These are phyloP conservation scores for Russula compacta DNA, from an alignment of 768 basidiomycete genomes.

Conservation along the genomic window DNA sequence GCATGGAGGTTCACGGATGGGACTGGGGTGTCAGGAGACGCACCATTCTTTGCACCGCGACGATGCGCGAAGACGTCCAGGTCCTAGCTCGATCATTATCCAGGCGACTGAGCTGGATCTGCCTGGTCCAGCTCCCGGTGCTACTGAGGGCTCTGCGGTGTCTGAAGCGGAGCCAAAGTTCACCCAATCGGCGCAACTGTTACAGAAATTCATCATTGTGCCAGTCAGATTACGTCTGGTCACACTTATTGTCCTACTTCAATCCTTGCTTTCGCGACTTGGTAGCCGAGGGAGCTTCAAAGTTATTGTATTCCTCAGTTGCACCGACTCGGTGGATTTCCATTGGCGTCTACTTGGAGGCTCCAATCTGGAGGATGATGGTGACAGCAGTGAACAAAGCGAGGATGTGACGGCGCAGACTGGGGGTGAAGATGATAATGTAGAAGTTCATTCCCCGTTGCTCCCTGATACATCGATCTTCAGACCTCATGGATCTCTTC, in stretches of 20 bases:
- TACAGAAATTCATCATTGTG: constrained; percentile 82
- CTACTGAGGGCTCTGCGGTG: constrained; percentile 17
- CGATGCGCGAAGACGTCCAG: constrained; percentile 91
- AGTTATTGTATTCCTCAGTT: constrained; percentile 92
- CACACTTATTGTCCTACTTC: constrained; percentile 75
- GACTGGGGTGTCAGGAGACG: constrained; percentile 70
- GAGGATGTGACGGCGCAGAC: constrained; percentile 23
- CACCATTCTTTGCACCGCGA: constrained; percentile 93
- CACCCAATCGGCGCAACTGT: constrained; percentile 88
- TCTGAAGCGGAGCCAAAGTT: constrained; percentile 43
- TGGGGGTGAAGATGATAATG: constrained; percentile 25
- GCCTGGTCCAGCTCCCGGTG: constrained; percentile 23
- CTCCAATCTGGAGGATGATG: constrained; percentile 4
- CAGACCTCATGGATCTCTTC: constrained; percentile 88
- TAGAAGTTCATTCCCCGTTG: constrained; percentile 60
- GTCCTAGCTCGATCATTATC: constrained; percentile 82
- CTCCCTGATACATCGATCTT: constrained; percentile 77
- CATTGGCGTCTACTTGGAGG: constrained; percentile 77
- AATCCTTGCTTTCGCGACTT: constrained; percentile 64
- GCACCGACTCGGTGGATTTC: constrained; percentile 96
- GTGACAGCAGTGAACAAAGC: constrained; percentile 20
- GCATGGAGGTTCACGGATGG: constrained; percentile 73
- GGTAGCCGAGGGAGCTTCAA: constrained; percentile 47
- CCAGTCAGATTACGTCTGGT: constrained; percentile 97
- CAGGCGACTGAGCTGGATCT: constrained; percentile 53